Percentiles rank a stretch among this genome's conserved stretches.
These are phyloP conservation scores for Aethionema arabicum DNA, from an alignment of 345 rosid species.

Conservation along the genomic window DNA sequence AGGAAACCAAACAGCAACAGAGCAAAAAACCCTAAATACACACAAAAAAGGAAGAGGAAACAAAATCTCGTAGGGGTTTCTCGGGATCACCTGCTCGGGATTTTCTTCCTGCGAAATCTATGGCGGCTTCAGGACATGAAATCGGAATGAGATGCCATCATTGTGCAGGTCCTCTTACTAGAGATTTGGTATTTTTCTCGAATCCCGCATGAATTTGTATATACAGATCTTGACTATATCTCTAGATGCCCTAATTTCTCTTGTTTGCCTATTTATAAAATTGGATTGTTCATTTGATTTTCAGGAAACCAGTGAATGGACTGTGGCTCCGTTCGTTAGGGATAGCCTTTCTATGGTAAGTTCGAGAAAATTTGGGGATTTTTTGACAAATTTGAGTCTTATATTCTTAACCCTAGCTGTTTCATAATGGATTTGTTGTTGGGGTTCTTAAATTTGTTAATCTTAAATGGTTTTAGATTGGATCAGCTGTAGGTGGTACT, in stretches of 20 bases:
- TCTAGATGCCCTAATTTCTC: background rate
- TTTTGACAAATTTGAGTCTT: background rate
- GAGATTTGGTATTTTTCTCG: constrained; percentile 52
- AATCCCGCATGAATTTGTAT: constrained; percentile 3
- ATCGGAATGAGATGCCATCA: constrained; percentile 60
- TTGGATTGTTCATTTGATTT: constrained; percentile 15
- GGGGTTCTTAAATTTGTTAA: background rate
- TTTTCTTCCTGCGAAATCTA: constrained; percentile 24
- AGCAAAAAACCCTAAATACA: constrained; percentile 24
- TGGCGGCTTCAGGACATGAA: constrained; percentile 44
- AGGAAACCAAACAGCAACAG: constrained; percentile 12
- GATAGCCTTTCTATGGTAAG: constrained; percentile 93
- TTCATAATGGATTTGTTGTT: background rate
- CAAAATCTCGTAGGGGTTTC: background rate
- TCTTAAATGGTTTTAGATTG: constrained; percentile 51
- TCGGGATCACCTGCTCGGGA: background rate
- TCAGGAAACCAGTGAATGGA: constrained; percentile 91
- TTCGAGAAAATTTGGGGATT: background rate
- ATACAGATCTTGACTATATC: constrained; percentile 1
- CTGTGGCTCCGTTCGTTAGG: constrained; percentile 71
- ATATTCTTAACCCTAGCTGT: background rate
- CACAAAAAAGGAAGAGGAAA: background rate
- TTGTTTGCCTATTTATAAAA: background rate
- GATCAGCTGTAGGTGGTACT: constrained; percentile 86
- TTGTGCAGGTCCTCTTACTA: constrained; percentile 90